Evolutionary conservation across 495 filamentous ascomycete species (phyloP).

Genomic region (Trichoderma orchidacearum): DNA sequence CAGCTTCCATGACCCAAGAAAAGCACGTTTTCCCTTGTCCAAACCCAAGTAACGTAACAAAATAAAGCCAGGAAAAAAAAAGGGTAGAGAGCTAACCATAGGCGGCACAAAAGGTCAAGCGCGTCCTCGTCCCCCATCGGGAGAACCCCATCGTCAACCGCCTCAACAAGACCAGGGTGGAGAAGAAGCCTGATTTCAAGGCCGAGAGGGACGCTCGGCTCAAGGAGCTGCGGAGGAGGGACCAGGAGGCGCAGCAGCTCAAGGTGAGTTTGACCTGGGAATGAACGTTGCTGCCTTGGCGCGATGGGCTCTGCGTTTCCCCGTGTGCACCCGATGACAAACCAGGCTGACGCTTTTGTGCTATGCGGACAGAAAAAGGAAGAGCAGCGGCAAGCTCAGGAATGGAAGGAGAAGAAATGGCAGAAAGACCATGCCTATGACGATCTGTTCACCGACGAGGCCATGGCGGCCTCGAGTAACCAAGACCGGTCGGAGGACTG

Average conservation of each 20-base stretch:
- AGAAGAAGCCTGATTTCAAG: conserved; percentile 69
- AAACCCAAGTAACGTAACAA: no score
- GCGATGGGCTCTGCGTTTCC: not conserved
- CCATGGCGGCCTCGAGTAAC: conserved; percentile 50
- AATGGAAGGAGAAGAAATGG: conserved; percentile 77
- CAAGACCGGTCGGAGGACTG: conserved; percentile 49
- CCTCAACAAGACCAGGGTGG: conserved; percentile 86
- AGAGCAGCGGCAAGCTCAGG: conserved; percentile 63
- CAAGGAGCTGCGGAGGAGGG: conserved; percentile 51
- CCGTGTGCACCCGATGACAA: no score
- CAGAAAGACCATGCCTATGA: conserved; percentile 94
- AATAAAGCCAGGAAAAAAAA: no score
- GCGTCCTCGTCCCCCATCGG: conserved; percentile 57
- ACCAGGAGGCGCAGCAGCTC: conserved; percentile 52
- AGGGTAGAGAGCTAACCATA: not conserved
- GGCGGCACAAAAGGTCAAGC: conserved; percentile 45
- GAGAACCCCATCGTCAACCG: conserved; percentile 89
- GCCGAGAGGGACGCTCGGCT: conserved; percentile 65
- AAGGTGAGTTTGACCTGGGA: conserved; percentile 33
- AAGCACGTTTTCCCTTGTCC: conserved; percentile 11
- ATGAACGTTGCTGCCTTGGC: not conserved
- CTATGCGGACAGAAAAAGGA: conserved; percentile 47
- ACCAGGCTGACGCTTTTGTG: no score
- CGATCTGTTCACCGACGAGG: conserved; percentile 60
- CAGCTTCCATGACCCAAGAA: conserved; percentile 80